Conservation (phyloP, 2,329 filamentous ascomycete species). For the Diaporthe vaccinii region DNA sequence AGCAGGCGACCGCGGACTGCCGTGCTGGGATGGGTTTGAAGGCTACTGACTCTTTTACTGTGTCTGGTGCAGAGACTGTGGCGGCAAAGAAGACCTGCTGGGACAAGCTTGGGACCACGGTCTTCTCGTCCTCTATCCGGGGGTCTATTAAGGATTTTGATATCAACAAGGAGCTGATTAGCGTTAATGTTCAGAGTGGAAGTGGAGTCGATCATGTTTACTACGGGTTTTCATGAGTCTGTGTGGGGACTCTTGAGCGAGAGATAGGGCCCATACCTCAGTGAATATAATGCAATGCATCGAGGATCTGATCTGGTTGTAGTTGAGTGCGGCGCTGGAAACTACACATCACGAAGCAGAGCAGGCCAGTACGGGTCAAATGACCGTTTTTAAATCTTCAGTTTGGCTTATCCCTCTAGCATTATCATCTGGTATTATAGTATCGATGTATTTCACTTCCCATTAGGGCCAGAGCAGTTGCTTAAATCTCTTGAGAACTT, state of each 20-base stretch:
- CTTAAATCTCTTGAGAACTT: not conserved
- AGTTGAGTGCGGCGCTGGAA: no score
- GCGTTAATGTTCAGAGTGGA: not conserved
- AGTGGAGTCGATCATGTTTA: not conserved
- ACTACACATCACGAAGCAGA: no score
- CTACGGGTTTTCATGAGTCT: not conserved
- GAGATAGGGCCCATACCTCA: not conserved
- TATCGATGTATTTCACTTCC: not conserved
- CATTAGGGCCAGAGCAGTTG: not conserved
- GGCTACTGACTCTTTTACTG: not conserved
- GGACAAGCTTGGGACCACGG: not conserved
- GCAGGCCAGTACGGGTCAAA: accelerated
- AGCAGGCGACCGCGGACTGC: not conserved
- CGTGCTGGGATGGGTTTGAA: not conserved
- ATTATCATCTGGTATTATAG: no score
- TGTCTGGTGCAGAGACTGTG: not conserved
- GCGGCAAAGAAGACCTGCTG: not conserved
- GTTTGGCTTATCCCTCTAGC: no score
- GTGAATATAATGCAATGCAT: not conserved
- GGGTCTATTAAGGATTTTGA: slow-evolving; percentile 7
- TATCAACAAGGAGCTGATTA: slow-evolving; percentile 3
- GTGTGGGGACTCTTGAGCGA: not conserved
- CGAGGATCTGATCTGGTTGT: no score
- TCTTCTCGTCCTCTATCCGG: not conserved
- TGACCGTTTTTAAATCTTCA: no score